These are phyloP conservation scores for Cercospora beticola DNA, from an alignment of 2,329 filamentous ascomycete species.

Conservation along the genomic window DNA sequence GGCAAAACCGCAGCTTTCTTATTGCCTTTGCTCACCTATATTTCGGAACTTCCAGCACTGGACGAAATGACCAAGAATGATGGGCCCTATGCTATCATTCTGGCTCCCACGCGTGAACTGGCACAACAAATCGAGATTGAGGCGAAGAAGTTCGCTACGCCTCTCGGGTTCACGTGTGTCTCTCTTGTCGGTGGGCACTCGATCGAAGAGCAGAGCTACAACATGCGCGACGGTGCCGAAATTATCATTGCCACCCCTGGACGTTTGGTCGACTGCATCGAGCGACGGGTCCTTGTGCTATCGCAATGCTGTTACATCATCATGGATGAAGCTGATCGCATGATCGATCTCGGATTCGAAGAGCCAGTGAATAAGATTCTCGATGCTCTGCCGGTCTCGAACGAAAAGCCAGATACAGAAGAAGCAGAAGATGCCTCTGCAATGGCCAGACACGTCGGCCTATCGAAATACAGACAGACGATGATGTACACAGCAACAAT, in stretches of 20 bases:
- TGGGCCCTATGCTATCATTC: conserved; percentile 93
- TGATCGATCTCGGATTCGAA: conserved; percentile 98
- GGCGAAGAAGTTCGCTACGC: conserved; percentile 85
- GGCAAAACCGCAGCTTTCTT: conserved; percentile 97
- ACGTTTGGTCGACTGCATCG: conserved; percentile 94
- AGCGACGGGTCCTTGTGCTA: conserved; percentile 84
- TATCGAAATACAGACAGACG: conserved; percentile 86
- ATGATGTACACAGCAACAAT: conserved; percentile 99
- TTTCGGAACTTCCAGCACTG: conserved; percentile 81
- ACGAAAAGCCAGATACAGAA: conserved; percentile 93
- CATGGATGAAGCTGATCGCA: conserved; percentile 98
- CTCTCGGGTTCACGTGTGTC: conserved; percentile 89
- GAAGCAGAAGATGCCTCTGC: conserved; percentile 80
- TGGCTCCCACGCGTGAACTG: conserved; percentile 93
- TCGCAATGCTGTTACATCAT: conserved; percentile 98
- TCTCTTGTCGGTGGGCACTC: conserved; percentile 98
- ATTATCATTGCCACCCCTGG: conserved; percentile 98
- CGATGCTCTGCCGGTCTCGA: conserved; percentile 84
- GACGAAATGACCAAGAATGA: conserved; percentile 87
- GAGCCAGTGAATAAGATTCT: conserved; percentile 97
- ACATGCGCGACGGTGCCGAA: conserved; percentile 86
- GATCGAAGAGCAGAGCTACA: conserved; percentile 89
- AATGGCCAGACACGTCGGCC: conserved; percentile 78
- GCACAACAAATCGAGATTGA: conserved; percentile 97
- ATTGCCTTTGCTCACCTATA: conserved; percentile 89